Base-by-base conservation (phyloP, 2,329 filamentous ascomycete genomes). In the Pseudogymnoascus sp. region DNA sequence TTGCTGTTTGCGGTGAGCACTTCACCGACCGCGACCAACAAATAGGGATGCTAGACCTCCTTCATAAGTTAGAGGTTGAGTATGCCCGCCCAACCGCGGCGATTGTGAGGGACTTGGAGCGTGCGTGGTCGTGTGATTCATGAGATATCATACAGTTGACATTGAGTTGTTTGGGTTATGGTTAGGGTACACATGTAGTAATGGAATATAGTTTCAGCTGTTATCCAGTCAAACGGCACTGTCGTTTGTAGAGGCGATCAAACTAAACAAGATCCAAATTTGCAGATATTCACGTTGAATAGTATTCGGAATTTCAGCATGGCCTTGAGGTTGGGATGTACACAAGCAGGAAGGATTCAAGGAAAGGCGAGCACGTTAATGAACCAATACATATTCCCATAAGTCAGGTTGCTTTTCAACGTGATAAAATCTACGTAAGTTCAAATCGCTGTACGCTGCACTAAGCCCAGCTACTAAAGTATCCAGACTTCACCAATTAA, bases 401-500 rank as follows among this genome's bases (percentile, higher is more conserved):
- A 47, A 14, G 10, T 47, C 18, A 47, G 18, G 10, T 14, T 47
- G 42, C 42, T 14, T 47, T 21, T 47, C 42, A 47, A 47, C 18
- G 3, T 47, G 18, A 47, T 23, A 23, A 23, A 47, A 14, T 47
- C 42, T 47, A 23, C 8, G 7, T 14, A 23, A 45, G 16, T 47
- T 47, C 12, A 47, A 23, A 14, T 14, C 42, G 42, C 18, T 47
- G 18, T 23, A 47, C 18, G 42, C 42, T 14, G 11, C 16, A 47
- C 11, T 23, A 18, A 47, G 18, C 42, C 18, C 18, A 47, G 42
- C 42, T 47, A 23, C 11, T 23, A 23, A 23, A 21, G 23, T 62
- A 51, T 65, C 59, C 34, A 39, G 59, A n/a, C 14, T 57, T 63
- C 79, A 91, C 89, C 89, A 91, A 77, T 80, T 83, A 70, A 92